Evolutionary conservation across 495 filamentous ascomycete species (phyloP).

Genomic region (Bacidia rubella): DNA sequence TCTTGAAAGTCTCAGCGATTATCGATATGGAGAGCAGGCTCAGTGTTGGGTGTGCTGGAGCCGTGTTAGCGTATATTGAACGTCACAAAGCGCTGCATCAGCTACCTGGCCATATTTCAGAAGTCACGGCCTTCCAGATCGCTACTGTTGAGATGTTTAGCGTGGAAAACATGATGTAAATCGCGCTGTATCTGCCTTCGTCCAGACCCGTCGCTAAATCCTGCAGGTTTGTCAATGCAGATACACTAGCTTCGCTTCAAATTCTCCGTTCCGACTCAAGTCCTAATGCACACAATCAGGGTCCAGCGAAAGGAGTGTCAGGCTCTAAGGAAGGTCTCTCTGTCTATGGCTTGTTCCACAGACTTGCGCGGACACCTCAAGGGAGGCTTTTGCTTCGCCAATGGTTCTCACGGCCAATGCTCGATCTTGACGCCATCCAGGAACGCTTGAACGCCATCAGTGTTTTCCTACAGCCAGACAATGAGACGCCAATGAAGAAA

Average conservation of each 20-base stretch:
- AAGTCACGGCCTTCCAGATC: slow-evolving; percentile 41
- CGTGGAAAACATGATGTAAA: slow-evolving; percentile 60
- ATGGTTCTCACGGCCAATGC: slow-evolving; percentile 72
- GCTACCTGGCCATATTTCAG: slow-evolving; percentile 39
- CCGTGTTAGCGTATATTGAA: slow-evolving; percentile 66
- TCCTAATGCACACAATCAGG: slow-evolving; percentile 73
- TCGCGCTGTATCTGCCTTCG: not conserved
- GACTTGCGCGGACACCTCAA: slow-evolving; percentile 68
- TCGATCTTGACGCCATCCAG: slow-evolving; percentile 51
- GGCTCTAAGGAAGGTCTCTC: slow-evolving; percentile 83
- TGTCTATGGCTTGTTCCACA: slow-evolving; percentile 68
- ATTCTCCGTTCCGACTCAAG: slow-evolving; percentile 75
- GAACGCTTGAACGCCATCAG: slow-evolving; percentile 59
- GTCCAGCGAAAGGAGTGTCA: slow-evolving; percentile 49
- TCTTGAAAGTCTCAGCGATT: slow-evolving; percentile 56
- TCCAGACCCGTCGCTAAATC: slow-evolving; percentile 5
- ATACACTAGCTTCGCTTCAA: slow-evolving; percentile 71
- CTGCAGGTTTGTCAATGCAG: slow-evolving; percentile 60
- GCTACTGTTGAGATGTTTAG: slow-evolving; percentile 63
- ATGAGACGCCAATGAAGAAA: slow-evolving; percentile 38
- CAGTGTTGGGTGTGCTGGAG: slow-evolving; percentile 73
- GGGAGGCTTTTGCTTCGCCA: slow-evolving; percentile 64
- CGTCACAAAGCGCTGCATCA: slow-evolving; percentile 50
- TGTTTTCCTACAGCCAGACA: slow-evolving; percentile 57
- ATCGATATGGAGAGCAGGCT: slow-evolving; percentile 69